phyloP scores from a whole-genome alignment of 2,329 filamentous ascomycete genomes.

The Alternaria triticina region DNA sequence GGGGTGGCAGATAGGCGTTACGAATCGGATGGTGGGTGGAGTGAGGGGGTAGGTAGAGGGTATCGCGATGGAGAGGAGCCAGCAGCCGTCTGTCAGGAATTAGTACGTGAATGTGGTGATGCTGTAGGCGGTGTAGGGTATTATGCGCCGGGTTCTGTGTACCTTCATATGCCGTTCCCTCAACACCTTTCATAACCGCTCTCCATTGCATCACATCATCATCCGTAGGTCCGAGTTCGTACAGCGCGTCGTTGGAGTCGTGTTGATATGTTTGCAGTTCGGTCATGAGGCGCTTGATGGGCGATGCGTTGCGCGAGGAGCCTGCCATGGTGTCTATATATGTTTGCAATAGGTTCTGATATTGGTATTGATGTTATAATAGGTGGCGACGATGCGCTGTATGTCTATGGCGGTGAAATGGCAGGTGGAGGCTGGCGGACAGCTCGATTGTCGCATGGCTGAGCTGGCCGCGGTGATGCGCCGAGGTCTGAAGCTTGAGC shows the following conservation, averaged over 20 bases:
- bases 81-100: constrained; percentile 67
- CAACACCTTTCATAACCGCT: constrained; percentile 65
- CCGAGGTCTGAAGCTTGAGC: constrained; percentile 29
- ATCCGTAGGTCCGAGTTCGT: constrained; percentile 62
- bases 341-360: background rate
- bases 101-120: constrained; percentile 1
- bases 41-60: constrained; percentile 78
- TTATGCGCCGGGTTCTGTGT: constrained; percentile 3
- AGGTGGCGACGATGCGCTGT: background rate
- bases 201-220: constrained; percentile 67
- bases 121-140: background rate
- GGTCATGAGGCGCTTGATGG: constrained; percentile 66
- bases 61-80: constrained; percentile 79
- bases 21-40: constrained; percentile 79
- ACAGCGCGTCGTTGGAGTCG: constrained; percentile 62
- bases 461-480: constrained; percentile 19
- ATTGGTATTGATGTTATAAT: background rate
- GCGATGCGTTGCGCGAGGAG: constrained; percentile 43
- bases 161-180: constrained; percentile 67
- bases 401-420: constrained; percentile 2
- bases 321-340: constrained; percentile 34
- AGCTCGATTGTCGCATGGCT: constrained; percentile 6
- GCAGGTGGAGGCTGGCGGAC: background rate
- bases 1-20: constrained; percentile 57
- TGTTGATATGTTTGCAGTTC: constrained; percentile 65